These are phyloP conservation scores for Monarda citriodora DNA, from an alignment of 305 asterid species.

Conservation along the genomic window DNA sequence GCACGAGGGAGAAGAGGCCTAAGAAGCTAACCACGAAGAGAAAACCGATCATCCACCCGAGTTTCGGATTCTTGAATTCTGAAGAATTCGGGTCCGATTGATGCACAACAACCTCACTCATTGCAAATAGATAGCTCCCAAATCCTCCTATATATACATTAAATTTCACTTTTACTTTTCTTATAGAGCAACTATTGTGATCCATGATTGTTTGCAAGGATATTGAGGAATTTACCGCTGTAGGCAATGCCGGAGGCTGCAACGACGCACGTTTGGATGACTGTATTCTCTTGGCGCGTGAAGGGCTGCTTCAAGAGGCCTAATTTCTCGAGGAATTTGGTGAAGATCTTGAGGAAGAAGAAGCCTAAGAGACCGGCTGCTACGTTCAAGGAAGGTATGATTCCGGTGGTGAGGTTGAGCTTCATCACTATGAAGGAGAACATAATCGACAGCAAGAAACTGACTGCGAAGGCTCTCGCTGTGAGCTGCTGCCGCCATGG, in stretches of 20 bases:
- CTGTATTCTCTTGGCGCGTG: conserved; percentile 92
- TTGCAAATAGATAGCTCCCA: conserved; percentile 9
- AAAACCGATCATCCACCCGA: conserved; percentile 25
- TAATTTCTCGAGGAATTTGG: conserved; percentile 60
- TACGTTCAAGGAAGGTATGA: conserved; percentile 85
- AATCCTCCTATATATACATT: background rate
- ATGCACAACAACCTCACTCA: background rate
- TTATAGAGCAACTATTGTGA: no score
- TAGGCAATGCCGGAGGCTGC: conserved; percentile 95
- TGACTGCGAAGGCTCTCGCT: conserved; percentile 70
- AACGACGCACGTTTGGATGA: conserved; percentile 93
- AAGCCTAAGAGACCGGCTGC: conserved; percentile 95
- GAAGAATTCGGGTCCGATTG: background rate
- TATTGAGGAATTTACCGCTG: conserved; percentile 48
- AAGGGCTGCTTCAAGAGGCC: conserved; percentile 77
- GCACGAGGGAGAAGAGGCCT: conserved; percentile 25
- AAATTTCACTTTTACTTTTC: no score
- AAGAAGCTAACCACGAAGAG: conserved; percentile 28
- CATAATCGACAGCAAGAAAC: conserved; percentile 58
- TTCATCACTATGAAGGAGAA: conserved; percentile 94
- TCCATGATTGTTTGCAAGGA: background rate
- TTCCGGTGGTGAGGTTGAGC: conserved; percentile 88
- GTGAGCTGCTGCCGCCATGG: conserved; percentile 90
- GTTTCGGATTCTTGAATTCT: conserved; percentile 5
- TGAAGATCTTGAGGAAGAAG: conserved; percentile 87